Conservation (phyloP, 139 green algal genomes). For the Raphidocelis subcapitata region DNA sequence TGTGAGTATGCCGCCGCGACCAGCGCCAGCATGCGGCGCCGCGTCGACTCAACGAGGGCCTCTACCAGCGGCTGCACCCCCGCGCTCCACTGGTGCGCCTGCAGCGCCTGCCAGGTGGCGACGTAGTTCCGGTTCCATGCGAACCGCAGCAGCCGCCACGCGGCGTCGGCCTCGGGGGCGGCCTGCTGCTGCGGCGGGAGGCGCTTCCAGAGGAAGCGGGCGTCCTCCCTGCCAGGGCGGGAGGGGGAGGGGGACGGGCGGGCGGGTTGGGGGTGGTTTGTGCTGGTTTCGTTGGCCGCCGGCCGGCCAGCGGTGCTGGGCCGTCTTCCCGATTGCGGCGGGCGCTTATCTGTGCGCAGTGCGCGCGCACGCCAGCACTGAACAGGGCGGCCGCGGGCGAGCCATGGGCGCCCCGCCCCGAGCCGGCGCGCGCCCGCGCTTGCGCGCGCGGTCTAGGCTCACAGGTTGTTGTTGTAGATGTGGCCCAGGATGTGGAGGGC, state of each 20-base stretch:
- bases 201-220: conserved; percentile 48
- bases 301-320: too few relatives aligned
- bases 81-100: conserved; percentile 40
- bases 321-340: too few relatives aligned
- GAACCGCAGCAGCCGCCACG: conserved; percentile 45
- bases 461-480: conserved; percentile 49
- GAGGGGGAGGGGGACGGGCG: too few relatives aligned
- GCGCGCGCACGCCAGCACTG: too few relatives aligned
- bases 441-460: conserved; percentile 4
- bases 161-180: conserved; percentile 40
- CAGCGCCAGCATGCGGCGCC: conserved; percentile 33
- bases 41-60: conserved; percentile 33
- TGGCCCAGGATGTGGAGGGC: conserved; percentile 41
- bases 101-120: conserved; percentile 41
- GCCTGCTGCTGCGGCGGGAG: conserved; percentile 14
- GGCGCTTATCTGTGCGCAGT: too few relatives aligned
- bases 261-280: too few relatives aligned
- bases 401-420: too few relatives aligned
- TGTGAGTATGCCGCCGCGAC: conserved; percentile 37
- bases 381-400: too few relatives aligned
- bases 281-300: too few relatives aligned
- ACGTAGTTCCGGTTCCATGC: conserved; percentile 45
- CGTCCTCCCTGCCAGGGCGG: conserved; percentile 36
- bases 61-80: conserved; percentile 38
- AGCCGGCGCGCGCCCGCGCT: too few relatives aligned